phyloP scores from a whole-genome alignment of 805 yeast genomes.

The Starmerella riodocensis region DNA sequence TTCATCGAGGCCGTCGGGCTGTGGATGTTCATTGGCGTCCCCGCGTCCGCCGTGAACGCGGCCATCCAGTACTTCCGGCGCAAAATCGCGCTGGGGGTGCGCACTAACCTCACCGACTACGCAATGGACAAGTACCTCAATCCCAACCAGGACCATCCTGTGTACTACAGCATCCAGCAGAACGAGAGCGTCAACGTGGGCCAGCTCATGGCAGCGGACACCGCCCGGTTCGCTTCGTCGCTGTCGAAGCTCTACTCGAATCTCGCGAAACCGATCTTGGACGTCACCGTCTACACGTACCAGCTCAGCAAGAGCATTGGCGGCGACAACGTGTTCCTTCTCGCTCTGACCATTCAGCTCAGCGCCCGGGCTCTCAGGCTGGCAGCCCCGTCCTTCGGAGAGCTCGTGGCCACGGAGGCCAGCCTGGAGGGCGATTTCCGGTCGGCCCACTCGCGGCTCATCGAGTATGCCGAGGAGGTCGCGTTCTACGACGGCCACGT shows the following conservation, averaged over 20 bases:
- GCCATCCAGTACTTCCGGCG: conserved; percentile 36
- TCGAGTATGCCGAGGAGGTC: conserved; percentile 69
- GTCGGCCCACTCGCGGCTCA: conserved; percentile 67
- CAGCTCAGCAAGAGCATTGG: conserved; percentile 45
- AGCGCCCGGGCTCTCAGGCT: conserved; percentile 62
- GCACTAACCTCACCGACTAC: conserved; percentile 50
- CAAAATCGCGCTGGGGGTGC: conserved; percentile 33
- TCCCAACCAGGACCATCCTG: conserved; percentile 33
- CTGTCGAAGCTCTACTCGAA: conserved; percentile 69
- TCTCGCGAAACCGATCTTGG: conserved; percentile 68
- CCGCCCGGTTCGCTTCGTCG: conserved; percentile 57
- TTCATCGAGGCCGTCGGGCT: conserved; percentile 50
- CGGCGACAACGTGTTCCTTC: conserved; percentile 55
- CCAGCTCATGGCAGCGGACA: conserved; percentile 71
- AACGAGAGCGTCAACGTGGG: conserved; percentile 55
- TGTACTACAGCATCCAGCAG: conserved; percentile 60
- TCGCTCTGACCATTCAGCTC: conserved; percentile 68
- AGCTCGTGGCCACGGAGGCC: conserved; percentile 60
- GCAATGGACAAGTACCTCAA: conserved; percentile 55
- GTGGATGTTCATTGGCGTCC: conserved; percentile 80
- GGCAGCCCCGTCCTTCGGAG: conserved; percentile 84
- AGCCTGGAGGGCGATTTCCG: conserved; percentile 75
- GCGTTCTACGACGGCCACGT: conserved; percentile 73
- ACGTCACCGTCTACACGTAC: conserved; percentile 65
- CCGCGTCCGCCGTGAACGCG: conserved; percentile 71